Conservation (phyloP, 2,329 filamentous ascomycete species). For the Beauveria australis region DNA sequence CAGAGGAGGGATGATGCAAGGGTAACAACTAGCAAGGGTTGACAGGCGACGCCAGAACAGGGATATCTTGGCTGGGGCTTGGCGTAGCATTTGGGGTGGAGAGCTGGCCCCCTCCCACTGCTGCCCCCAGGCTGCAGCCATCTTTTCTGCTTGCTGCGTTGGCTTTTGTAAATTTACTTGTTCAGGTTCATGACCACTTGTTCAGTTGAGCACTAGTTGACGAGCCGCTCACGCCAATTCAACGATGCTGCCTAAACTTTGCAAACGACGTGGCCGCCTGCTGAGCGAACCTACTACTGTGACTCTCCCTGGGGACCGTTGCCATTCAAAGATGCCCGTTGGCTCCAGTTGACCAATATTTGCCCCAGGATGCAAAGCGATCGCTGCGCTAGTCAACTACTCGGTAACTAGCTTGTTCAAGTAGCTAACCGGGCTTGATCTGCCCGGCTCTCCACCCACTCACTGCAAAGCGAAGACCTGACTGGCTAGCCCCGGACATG, state of each 20-base stretch:
- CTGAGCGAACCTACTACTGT: background rate
- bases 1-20: slow-evolving; percentile 10
- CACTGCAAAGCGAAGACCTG: background rate
- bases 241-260: too few species aligned
- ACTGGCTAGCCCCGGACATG: background rate
- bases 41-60: slow-evolving; percentile 9
- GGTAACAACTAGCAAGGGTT: background rate
- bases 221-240: background rate
- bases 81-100: slow-evolving; percentile 1
- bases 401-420: background rate
- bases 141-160: background rate
- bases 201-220: background rate
- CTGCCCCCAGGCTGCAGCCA: background rate
- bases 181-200: background rate
- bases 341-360: background rate
- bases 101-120: background rate
- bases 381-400: background rate
- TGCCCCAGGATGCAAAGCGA: background rate
- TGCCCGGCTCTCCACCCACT: background rate
- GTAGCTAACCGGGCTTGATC: background rate
- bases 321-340: background rate
- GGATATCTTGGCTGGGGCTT: slow-evolving; percentile 4
- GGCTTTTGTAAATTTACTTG: background rate
- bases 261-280: background rate
- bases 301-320: background rate